A percentile compares a stretch with the other conserved stretches of the same genome.
These are phyloP conservation scores for Amanita molliuscula DNA, from an alignment of 768 basidiomycete species.

Conservation along the genomic window DNA sequence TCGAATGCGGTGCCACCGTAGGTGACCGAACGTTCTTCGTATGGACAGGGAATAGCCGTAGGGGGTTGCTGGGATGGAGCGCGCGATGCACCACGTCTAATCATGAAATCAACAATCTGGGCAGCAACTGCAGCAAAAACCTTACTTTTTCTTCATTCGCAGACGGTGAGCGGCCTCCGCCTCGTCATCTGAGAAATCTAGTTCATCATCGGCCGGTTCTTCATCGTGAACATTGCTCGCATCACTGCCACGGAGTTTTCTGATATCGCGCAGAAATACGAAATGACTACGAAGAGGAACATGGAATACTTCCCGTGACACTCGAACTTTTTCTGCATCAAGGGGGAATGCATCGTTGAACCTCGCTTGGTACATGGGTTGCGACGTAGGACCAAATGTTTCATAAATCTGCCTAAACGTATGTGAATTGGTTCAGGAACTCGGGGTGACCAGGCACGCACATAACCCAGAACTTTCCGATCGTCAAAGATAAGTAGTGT, in stretches of 20 bases:
- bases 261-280: conserved; percentile 69
- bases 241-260: conserved; percentile 74
- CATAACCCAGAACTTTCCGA: conserved; percentile 82
- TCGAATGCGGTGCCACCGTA: conserved; percentile 54
- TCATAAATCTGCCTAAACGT: conserved; percentile 62
- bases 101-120: conserved; percentile 2
- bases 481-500: conserved; percentile 88
- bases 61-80: conserved; percentile 47
- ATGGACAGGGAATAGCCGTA: conserved; percentile 40
- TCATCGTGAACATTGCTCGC: conserved; percentile 94
- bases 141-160: conserved; percentile 49
- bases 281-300: conserved; percentile 73
- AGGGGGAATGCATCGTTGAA: conserved; percentile 62
- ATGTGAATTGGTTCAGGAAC: conserved; percentile 7
- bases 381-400: conserved; percentile 89
- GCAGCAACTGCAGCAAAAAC: conserved; percentile 4
- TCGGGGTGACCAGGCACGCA: conserved; percentile 28
- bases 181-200: conserved; percentile 96
- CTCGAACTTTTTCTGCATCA: conserved; percentile 40
- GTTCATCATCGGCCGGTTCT: conserved; percentile 80
- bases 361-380: conserved; percentile 84
- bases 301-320: conserved; percentile 69
- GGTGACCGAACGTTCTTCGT: conserved; percentile 43
- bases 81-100: conserved; percentile 45
- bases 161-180: conserved; percentile 68